Percentiles rank a stretch among this genome's conserved stretches.
Conservation (phyloP, 2,329 filamentous ascomycete species). For the Monosporascus sp. region DNA sequence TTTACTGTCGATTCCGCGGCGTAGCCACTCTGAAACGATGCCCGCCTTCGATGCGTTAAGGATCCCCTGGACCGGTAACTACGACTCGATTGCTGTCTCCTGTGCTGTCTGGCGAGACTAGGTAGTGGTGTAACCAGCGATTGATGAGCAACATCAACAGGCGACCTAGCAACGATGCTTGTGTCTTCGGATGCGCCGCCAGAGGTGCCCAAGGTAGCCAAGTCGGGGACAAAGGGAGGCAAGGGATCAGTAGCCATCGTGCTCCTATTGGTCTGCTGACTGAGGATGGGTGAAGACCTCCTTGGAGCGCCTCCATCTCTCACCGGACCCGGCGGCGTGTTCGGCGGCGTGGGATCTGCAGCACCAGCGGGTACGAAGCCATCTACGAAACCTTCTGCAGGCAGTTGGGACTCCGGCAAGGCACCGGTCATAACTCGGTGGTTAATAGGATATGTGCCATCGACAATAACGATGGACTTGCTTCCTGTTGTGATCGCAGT, state of each 20-base stretch:
- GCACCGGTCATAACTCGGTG: slow-evolving; percentile 48
- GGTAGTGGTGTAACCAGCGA: slow-evolving; percentile 28
- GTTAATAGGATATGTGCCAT: slow-evolving; percentile 53
- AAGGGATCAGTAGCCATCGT: slow-evolving; percentile 35
- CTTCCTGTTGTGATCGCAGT: slow-evolving; percentile 69
- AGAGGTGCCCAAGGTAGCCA: slow-evolving; percentile 32
- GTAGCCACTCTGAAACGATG: slow-evolving; percentile 55
- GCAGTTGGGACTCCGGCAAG: slow-evolving; percentile 37
- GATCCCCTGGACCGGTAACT: slow-evolving; percentile 47
- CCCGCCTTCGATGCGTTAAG: slow-evolving; percentile 48
- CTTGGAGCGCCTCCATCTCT: slow-evolving; percentile 38
- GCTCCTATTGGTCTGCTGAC: slow-evolving; percentile 36
- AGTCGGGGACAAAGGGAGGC: slow-evolving; percentile 44
- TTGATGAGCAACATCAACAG: slow-evolving; percentile 21
- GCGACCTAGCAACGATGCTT: slow-evolving; percentile 25
- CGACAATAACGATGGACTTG: slow-evolving; percentile 85
- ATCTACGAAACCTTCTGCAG: slow-evolving; percentile 50
- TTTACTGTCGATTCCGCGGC: slow-evolving; percentile 44
- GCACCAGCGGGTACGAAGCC: slow-evolving; percentile 40
- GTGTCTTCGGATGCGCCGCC: slow-evolving; percentile 28
- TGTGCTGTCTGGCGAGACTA: slow-evolving; percentile 33
- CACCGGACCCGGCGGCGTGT: slow-evolving; percentile 48
- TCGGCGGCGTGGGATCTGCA: slow-evolving; percentile 55
- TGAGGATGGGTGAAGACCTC: slow-evolving; percentile 51
- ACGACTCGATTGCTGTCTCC: slow-evolving; percentile 41